Percentiles rank a stretch among this genome's conserved stretches.
These are phyloP conservation scores for Termitomyces sp. DNA, from an alignment of 768 basidiomycete genomes.

Conservation along the genomic window DNA sequence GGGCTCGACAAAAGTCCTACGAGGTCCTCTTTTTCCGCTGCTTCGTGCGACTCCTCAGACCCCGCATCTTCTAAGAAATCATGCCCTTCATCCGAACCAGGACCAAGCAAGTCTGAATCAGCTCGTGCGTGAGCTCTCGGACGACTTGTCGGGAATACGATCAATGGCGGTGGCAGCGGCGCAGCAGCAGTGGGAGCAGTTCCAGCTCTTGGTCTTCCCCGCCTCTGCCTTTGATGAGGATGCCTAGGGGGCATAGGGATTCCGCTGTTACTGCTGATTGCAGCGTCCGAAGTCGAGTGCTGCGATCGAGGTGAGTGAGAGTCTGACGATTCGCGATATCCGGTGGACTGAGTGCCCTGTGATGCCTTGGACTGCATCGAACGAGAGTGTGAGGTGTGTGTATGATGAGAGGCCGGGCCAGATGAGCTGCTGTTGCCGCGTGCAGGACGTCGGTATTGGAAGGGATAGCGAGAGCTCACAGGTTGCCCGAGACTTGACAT, in stretches of 20 bases:
- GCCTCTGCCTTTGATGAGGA: constrained; percentile 21
- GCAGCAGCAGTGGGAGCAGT: constrained; percentile 26
- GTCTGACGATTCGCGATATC: constrained; percentile 56
- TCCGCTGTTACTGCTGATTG: constrained; percentile 26
- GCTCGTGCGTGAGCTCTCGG: constrained; percentile 9
- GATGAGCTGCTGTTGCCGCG: constrained; percentile 40
- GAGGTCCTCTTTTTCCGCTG: constrained; percentile 56
- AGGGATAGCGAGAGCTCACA: constrained; percentile 63
- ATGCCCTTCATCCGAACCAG: constrained; percentile 18
- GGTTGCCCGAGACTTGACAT: constrained; percentile 85
- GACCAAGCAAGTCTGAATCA: constrained; percentile 14
- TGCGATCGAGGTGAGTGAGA: constrained; percentile 44
- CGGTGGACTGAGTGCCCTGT: constrained; percentile 52
- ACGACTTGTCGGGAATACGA: constrained; percentile 22
- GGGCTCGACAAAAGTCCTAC: constrained; percentile 54
- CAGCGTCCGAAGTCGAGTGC: constrained; percentile 29
- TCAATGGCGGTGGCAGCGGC: constrained; percentile 11
- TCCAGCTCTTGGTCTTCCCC: constrained; percentile 24
- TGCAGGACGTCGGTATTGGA: constrained; percentile 52
- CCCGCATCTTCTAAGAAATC: no score
- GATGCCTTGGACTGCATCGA: constrained; percentile 30
- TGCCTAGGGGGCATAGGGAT: constrained; percentile 41
- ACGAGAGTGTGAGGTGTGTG: constrained; percentile 24
- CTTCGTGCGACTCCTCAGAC: constrained; percentile 51
- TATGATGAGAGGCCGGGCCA: constrained; percentile 31